Evolutionary conservation across 805 yeast species (phyloP).

Genomic region (Pichia phayaonensis): DNA sequence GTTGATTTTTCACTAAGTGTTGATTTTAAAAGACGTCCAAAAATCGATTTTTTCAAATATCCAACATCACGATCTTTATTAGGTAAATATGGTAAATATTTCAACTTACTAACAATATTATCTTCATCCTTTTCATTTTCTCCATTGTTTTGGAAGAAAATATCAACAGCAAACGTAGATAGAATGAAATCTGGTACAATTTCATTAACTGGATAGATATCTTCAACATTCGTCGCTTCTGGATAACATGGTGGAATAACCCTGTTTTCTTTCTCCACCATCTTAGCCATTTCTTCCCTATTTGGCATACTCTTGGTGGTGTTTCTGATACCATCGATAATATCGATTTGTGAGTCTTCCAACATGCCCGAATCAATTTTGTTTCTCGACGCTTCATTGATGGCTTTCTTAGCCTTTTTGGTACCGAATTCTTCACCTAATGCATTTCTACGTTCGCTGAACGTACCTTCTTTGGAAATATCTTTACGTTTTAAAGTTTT

Average conservation of each 20-base stretch:
- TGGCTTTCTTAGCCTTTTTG: conserved; percentile 88
- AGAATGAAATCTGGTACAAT: conserved; percentile 67
- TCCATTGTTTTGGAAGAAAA: conserved; percentile 39
- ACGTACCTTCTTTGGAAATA: conserved; percentile 5
- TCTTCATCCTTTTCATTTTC: conserved; percentile 42
- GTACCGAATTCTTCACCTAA: conserved; percentile 97
- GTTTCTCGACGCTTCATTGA: conserved; percentile 72
- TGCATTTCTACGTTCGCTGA: conserved; percentile 54
- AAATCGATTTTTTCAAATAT: conserved; percentile 29
- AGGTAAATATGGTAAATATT: conserved; percentile 6
- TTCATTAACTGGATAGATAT: conserved; percentile 65
- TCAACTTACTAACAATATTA: conserved; percentile 27
- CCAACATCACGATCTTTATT: conserved; percentile 1
- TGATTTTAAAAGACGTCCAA: conserved; percentile 1
- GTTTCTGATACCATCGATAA: conserved; percentile 68
- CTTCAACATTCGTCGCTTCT: conserved; percentile 77
- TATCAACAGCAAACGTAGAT: conserved; percentile 52
- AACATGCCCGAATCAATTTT: conserved; percentile 79
- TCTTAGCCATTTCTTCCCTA: conserved; percentile 49
- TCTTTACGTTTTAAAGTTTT: conserved; percentile 9
- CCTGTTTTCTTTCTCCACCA: conserved; percentile 55
- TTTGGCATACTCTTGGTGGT: conserved; percentile 71
- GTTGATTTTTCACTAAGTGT: not conserved
- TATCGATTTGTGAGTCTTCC: conserved; percentile 61
- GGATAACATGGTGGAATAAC: conserved; percentile 75